Conservation (phyloP, 495 filamentous ascomycete genomes). For the Neurospora discreta region DNA sequence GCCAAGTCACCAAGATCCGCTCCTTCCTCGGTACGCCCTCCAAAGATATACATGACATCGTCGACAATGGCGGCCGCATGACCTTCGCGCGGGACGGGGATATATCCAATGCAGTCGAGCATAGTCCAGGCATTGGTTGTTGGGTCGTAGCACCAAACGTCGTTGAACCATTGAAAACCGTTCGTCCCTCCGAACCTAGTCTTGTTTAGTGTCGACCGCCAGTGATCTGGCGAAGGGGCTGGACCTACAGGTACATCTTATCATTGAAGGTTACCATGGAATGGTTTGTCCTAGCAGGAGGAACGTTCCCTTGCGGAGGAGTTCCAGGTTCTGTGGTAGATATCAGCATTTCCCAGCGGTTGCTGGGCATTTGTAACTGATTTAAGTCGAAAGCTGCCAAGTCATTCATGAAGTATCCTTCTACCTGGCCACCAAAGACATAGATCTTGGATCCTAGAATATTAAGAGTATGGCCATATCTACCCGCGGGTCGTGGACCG, state of each 20-base stretch:
- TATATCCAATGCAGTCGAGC: slow-evolving; percentile 93
- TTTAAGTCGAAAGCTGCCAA: slow-evolving; percentile 95
- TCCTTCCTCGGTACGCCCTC: slow-evolving; percentile 89
- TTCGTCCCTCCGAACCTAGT: slow-evolving; percentile 91
- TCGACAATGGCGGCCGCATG: slow-evolving; percentile 87
- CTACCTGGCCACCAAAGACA: slow-evolving; percentile 95
- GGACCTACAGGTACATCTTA: slow-evolving; percentile 78
- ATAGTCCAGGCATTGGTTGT: slow-evolving; percentile 70
- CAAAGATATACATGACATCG: slow-evolving; percentile 99
- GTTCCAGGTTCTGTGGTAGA: slow-evolving; percentile 61
- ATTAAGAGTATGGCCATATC: slow-evolving; percentile 94
- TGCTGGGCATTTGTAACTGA: slow-evolving; percentile 73
- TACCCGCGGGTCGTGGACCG: slow-evolving; percentile 70
- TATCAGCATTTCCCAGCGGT: slow-evolving; percentile 87
- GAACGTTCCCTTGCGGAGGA: slow-evolving; percentile 53
- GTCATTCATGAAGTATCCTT: slow-evolving; percentile 97
- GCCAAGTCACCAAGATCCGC: slow-evolving; percentile 87
- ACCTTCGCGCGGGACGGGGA: slow-evolving; percentile 85
- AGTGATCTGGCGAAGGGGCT: not conserved
- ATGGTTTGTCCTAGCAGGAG: slow-evolving; percentile 94
- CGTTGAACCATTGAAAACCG: slow-evolving; percentile 91
- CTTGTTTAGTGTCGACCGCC: not conserved
- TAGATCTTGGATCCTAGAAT: slow-evolving; percentile 94
- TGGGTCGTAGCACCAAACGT: slow-evolving; percentile 94
- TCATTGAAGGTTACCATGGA: slow-evolving; percentile 86